Evolutionary conservation across 306 rosid species (phyloP), one percentile per base, ranked within the genome.

Genomic region (Geum urbanum): DNA sequence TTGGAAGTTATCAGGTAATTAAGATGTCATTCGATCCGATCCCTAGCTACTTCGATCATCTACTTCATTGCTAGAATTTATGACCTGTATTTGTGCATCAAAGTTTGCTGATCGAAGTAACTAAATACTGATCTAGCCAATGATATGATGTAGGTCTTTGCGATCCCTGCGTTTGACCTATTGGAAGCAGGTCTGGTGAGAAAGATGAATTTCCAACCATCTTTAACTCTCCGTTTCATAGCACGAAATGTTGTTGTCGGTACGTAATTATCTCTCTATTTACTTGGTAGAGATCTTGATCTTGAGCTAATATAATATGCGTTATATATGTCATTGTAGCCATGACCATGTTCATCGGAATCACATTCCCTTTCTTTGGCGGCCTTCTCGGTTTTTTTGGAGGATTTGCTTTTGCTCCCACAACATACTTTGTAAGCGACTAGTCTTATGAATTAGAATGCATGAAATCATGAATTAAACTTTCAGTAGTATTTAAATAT

Each of bases 351-450:
- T 53, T 82, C 20, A 1, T 82, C 0, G 86, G 67, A 22, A 79
- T 79, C 7, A 62, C 83, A 2, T 57, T 82, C 51, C 81, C 83
- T 6, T 82, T 82, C 86, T 82, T 82, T 35, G 86, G 86, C 0
- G 86, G 81, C 14, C 83, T 82, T 57, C 76, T 75, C 1, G 32
- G 83, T 59, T 82, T 82, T 64, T 79, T 79, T 46, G 86, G 86
- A 72, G 81, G 86, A 48, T 79, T 82, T 75, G 77, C 81, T 9
- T 82, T 82, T 67, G 83, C 83, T 58, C 76, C 83, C 44, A 78
- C 83, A 9, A 14, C 83, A 18, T 82, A 78, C 67, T 82, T 37
- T 32, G 86, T 82, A 70, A 71, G 78, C 6, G 27, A n/a, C 46
- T 52, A 5, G 3, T 18, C 13, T 15, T 19, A 5, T 16, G 27